Evolutionary conservation across 2,329 filamentous ascomycete genomes (phyloP).

Genomic region (Tothia fuscella): DNA sequence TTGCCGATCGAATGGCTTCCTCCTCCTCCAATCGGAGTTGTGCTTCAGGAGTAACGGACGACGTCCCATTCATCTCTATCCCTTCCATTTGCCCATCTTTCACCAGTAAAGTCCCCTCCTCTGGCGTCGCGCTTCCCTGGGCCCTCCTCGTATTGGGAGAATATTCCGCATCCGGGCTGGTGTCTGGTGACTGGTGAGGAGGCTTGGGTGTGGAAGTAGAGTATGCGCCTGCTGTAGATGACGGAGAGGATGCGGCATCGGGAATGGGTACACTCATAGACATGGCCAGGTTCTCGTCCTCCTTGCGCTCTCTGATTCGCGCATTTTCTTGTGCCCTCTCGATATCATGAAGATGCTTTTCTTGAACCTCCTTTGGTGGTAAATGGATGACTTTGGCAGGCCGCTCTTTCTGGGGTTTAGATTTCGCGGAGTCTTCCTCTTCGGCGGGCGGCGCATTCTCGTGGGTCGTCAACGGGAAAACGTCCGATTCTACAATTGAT

Average conservation of each 20-base stretch:
- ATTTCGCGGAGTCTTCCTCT: neutral
- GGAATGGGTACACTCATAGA: slow-evolving; percentile 15
- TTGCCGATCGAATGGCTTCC: no score
- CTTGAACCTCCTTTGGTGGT: slow-evolving; percentile 38
- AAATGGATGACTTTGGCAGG: slow-evolving; percentile 30
- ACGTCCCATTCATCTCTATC: slow-evolving; percentile 40
- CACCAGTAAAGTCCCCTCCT: neutral
- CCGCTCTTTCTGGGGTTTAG: neutral
- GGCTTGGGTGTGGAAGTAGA: slow-evolving; percentile 62
- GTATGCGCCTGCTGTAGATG: slow-evolving; percentile 56
- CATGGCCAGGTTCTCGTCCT: slow-evolving; percentile 21
- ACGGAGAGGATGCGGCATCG: slow-evolving; percentile 37
- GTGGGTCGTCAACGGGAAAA: no score
- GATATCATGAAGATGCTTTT: slow-evolving; percentile 32
- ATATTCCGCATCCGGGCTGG: slow-evolving; percentile 55
- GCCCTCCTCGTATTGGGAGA: slow-evolving; percentile 30
- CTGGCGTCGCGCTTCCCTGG: slow-evolving; percentile 22
- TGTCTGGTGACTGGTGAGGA: slow-evolving; percentile 57
- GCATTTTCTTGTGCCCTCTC: slow-evolving; percentile 26
- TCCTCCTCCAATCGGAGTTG: slow-evolving; percentile 46
- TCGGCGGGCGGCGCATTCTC: no score
- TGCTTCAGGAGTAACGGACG: slow-evolving; percentile 42
- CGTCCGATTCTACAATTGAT: neutral
- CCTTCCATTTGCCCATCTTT: slow-evolving; percentile 24
- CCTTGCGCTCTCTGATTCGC: slow-evolving; percentile 26